Percentiles rank a stretch among this genome's conserved stretches.
phyloP scores from a whole-genome alignment of 75 land plant genomes.

The Chamaecyparis obtusa region DNA sequence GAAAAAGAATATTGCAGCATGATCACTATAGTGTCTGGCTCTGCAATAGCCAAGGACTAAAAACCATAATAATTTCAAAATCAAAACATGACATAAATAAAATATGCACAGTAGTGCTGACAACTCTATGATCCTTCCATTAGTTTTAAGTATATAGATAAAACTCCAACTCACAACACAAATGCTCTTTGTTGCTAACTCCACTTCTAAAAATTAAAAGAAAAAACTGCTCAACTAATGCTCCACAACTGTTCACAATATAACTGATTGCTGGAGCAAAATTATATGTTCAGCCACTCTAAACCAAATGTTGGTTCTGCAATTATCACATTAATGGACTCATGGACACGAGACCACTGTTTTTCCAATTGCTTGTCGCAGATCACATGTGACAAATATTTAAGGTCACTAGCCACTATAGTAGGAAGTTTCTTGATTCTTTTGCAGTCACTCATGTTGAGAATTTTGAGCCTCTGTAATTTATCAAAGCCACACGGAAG shows the following conservation, averaged over 20 bases:
- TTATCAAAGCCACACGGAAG: conserved; percentile 42
- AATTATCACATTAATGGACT: conserved; percentile 25
- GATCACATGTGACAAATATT: conserved; percentile 30
- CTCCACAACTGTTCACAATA: background rate
- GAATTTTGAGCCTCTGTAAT: conserved; percentile 31
- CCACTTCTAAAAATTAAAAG: no score
- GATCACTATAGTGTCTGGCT: no score
- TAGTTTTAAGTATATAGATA: no score
- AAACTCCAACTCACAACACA: no score
- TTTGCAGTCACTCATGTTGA: conserved; percentile 62
- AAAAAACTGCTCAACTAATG: no score
- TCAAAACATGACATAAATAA: no score
- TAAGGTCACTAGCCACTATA: conserved; percentile 9
- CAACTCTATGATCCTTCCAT: no score
- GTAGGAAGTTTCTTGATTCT: conserved; percentile 34
- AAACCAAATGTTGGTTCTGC: conserved; percentile 29
- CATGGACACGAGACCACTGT: background rate
- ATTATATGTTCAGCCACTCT: conserved; percentile 39
- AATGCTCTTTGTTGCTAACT: no score
- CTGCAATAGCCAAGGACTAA: no score
- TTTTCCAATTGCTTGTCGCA: conserved; percentile 47
- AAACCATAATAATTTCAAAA: no score
- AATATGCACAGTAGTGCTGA: no score
- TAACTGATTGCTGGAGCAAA: background rate
- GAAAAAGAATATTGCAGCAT: no score